Percentiles rank a stretch among this genome's conserved stretches.
These are phyloP conservation scores for Carallia brachiata DNA, from an alignment of 345 rosid species.

Conservation along the genomic window DNA sequence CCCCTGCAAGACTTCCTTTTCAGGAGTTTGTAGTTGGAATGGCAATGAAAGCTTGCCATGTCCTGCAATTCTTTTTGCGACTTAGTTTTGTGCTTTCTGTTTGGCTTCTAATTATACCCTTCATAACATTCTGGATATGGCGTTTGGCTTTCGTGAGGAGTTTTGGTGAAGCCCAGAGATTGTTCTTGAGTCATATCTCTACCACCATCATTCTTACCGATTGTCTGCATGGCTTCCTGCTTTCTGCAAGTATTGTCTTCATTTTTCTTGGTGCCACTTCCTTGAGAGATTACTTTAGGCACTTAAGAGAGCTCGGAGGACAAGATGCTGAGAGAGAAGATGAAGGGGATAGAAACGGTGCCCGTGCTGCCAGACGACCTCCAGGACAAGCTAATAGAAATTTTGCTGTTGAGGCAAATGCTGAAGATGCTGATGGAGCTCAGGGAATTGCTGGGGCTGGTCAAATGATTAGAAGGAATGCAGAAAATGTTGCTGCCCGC, in stretches of 20 bases:
- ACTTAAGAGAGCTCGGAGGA: conserved; percentile 89
- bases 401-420: conserved; percentile 73
- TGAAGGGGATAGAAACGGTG: conserved; percentile 89
- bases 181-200: conserved; percentile 87
- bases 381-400: conserved; percentile 76
- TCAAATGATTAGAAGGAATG: conserved; percentile 71
- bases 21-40: conserved; percentile 97
- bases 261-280: conserved; percentile 97
- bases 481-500: conserved; percentile 96
- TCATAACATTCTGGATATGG: conserved; percentile 98
- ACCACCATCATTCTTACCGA: conserved; percentile 87
- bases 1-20: conserved; percentile 96
- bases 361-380: conserved; percentile 75
- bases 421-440: conserved; percentile 72
- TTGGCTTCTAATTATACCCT: conserved; percentile 94
- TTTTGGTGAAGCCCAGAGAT: conserved; percentile 88
- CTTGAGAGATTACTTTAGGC: conserved; percentile 92
- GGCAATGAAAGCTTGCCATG: conserved; percentile 92
- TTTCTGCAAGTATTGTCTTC: conserved; percentile 94
- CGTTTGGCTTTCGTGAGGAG: conserved; percentile 89
- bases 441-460: conserved; percentile 83
- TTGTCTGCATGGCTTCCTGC: conserved; percentile 96
- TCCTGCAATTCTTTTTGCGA: conserved; percentile 86
- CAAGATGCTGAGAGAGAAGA: conserved; percentile 95
- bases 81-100: conserved; percentile 92